Percentiles rank a stretch among this genome's conserved stretches.
Conservation (phyloP, 139 green algal species). For the Chlamydomonas eustigma region DNA sequence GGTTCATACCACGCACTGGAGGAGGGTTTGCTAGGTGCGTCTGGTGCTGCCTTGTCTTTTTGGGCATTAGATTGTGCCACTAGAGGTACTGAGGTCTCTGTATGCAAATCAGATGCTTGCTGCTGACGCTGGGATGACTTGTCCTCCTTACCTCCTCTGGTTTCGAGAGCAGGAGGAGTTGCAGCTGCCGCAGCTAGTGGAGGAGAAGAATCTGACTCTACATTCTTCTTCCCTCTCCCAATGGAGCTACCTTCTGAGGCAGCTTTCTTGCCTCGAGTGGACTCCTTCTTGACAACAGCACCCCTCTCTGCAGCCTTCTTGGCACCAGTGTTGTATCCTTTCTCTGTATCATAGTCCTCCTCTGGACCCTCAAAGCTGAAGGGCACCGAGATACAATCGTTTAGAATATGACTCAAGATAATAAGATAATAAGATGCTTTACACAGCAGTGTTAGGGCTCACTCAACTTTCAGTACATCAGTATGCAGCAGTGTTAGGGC, state of each 20-base stretch:
- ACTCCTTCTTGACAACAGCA: too few relatives aligned
- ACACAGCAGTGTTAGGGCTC: neutral
- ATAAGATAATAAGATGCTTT: neutral
- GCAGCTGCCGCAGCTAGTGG: neutral
- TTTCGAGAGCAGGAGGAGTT: neutral
- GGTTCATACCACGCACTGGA: neutral
- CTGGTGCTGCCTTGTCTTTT: too few relatives aligned
- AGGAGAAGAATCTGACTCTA: neutral
- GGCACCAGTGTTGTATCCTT: neutral
- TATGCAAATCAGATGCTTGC: too few relatives aligned
- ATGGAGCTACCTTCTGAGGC: too few relatives aligned
- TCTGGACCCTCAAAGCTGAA: neutral
- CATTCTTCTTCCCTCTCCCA: too few relatives aligned
- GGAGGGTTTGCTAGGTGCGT: too few relatives aligned
- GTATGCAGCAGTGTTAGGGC: neutral
- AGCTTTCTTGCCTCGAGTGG: too few relatives aligned
- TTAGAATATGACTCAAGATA: too few relatives aligned
- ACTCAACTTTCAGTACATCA: neutral
- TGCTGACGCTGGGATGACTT: too few relatives aligned
- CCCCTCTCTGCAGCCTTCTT: neutral
- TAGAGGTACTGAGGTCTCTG: too few relatives aligned
- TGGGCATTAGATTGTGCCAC: too few relatives aligned
- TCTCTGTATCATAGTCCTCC: neutral
- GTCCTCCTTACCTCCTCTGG: too few relatives aligned
- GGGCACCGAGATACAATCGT: neutral